Conservation (phyloP, 2,329 filamentous ascomycete species). For the Nannizziopsis arthrosporioides region DNA sequence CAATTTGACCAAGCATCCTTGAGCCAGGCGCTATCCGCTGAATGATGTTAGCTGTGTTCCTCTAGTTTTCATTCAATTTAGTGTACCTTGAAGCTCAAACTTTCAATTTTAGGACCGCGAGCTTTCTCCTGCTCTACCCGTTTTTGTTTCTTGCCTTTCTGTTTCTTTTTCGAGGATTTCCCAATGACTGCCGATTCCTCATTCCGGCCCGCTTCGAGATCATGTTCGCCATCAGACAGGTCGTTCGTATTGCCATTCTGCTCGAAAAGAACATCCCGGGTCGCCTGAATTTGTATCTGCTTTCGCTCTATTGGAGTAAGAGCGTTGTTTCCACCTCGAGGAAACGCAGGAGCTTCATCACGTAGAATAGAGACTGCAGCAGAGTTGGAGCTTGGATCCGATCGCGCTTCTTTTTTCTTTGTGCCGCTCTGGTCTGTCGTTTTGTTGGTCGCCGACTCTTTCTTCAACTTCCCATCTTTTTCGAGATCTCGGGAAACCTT, state of each 20-base stretch:
- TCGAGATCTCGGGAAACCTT: conserved; percentile 29
- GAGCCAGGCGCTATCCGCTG: conserved; percentile 77
- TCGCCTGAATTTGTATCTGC: conserved; percentile 89
- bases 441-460: conserved; percentile 17
- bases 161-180: conserved; percentile 34
- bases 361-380: conserved; percentile 38
- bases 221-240: conserved; percentile 25
- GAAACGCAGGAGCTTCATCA: conserved; percentile 82
- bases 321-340: conserved; percentile 79
- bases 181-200: conserved; percentile 33
- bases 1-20: conserved; percentile 75
- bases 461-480: conserved; percentile 25
- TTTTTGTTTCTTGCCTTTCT: conserved; percentile 34
- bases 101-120: conserved; percentile 60
- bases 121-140: conserved; percentile 43
- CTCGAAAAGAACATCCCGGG: conserved; percentile 82
- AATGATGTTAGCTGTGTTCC: conserved; percentile 24
- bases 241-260: conserved; percentile 51
- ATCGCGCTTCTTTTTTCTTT: conserved; percentile 15
- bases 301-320: conserved; percentile 91
- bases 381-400: conserved; percentile 14
- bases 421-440: conserved; percentile 15
- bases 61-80: not conserved
- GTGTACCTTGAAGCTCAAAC: conserved; percentile 74
- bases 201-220: conserved; percentile 21